Evolutionary conservation across 352 stramenopile species (phyloP), one percentile per base, ranked within the genome.

Genomic region (Globisporangium cylindrosporum): DNA sequence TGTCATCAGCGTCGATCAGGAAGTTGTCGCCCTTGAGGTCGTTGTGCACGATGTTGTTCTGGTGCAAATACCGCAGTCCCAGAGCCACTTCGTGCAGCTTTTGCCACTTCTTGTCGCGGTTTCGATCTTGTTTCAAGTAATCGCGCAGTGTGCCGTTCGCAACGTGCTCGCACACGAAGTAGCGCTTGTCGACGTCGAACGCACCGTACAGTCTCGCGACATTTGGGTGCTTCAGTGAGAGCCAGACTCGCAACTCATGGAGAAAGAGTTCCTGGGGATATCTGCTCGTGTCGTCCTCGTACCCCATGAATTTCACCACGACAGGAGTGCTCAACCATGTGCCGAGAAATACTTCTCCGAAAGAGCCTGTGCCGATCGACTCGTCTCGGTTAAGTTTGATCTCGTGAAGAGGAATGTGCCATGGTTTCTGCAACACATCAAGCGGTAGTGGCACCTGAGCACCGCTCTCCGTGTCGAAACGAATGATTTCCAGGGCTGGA

Each of bases 21-120:
- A 68, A 56, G 41, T 68, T 64, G 60, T 64, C 43, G 41, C 67
- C 60, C 53, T 64, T 72, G 32, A 72, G 49, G 10, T 62, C 54
- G 36, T 46, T 54, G 51, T 72, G 60, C 27, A 72, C 1, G 24
- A 72, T 48, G 49, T 53, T 63, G 3, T 59, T 53, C 0, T 36
- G 18, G 55, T 72, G 67, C 29, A 72, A 15, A 20, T 54, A 48
- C 18, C 8, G 51, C 8, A 72, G 60, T 10, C 67, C 67, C 3
- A 32, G 51, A 20, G 67, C 67, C 8, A 43, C 54, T 15, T 72
- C 51, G 36, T 41, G 29, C 18, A 72, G 56, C 59, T 63, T 72
- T 48, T 62, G 48, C 67, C 67, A 72, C 32, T 25, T 51, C 27
- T 38, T 51, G 34, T 12, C 25, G 38, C 5, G 15, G 41, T 63